Percentiles rank a stretch among this genome's conserved stretches.
phyloP scores from a whole-genome alignment of 371 early-diverging fungal genomes.

The Mortierella sp. region DNA sequence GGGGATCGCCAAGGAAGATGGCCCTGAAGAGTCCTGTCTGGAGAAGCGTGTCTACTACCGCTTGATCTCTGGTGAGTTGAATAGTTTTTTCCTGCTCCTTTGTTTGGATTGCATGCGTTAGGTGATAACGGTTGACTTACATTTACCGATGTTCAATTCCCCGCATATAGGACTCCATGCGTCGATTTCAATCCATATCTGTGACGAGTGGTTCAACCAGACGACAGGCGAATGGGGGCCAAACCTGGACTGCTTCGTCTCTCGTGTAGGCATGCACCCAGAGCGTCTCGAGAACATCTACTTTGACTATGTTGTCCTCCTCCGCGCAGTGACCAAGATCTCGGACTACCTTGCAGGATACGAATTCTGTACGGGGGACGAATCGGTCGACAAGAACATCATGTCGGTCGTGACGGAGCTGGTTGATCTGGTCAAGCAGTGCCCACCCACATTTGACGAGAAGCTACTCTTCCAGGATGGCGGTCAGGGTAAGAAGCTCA shows the following conservation, averaged over 20 bases:
- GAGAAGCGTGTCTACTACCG: conserved; percentile 96
- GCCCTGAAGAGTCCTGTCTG: conserved; percentile 72
- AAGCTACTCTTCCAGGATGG: conserved; percentile 75
- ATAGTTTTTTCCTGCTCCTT: neutral
- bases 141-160: neutral
- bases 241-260: conserved; percentile 91
- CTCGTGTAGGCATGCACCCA: conserved; percentile 89
- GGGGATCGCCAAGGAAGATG: conserved; percentile 56
- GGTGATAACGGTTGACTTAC: neutral
- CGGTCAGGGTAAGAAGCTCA: conserved; percentile 62
- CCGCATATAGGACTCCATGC: conserved; percentile 79
- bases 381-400: conserved; percentile 67
- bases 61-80: conserved; percentile 84
- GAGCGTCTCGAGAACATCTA: conserved; percentile 96
- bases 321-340: conserved; percentile 88
- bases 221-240: conserved; percentile 90
- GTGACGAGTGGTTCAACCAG: conserved; percentile 90
- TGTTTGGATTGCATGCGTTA: neutral
- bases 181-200: conserved; percentile 98
- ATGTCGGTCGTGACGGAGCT: conserved; percentile 71
- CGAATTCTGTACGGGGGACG: conserved; percentile 71
- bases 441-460: conserved; percentile 92
- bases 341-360: conserved; percentile 82
- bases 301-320: conserved; percentile 88
- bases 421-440: conserved; percentile 68